Evolutionary conservation across 202 grass and related monocot genomes (phyloP), one percentile per base, ranked within the genome.

Genomic region (Sporobolus alterniflorus): DNA sequence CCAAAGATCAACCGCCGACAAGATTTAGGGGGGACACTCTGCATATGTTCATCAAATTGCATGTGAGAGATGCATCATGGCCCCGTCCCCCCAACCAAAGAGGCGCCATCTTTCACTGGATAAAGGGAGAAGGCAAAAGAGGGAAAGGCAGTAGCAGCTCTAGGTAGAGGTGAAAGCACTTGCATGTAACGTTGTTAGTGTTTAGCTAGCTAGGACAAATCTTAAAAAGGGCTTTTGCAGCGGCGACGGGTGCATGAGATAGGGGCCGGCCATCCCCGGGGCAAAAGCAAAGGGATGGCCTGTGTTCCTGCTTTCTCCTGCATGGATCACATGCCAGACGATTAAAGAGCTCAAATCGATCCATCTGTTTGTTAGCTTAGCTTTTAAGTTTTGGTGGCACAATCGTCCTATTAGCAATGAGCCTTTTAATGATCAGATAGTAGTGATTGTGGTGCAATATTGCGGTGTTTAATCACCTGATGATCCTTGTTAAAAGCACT

Each of bases 221-320:
- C 54, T 80, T 50, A 77, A 85, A 77, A 85, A 77, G 49, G 67
- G 28, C 64, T 75, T 78, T 82, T 67, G 78, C 61, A 77, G 73
- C 56, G 34, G 18, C 33, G 52, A 26, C 42, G 85, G 50, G 5
- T 25, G 52, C 21, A 73, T 51, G 52, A 43, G 44, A 33, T 69
- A 76, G 85, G 67, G 47, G 48, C 52, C 51, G 21, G 51, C 51
- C 51, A n/a, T 9, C 7, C 50, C 67, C 64, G 30, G 47, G 43
- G 72, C 41, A 82, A 74, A 67, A 52, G 57, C 49, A 57, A 85
- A 67, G 74, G 64, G 48, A 49, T 36, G 74, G 11, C 76, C 63
- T 69, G 70, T 87, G 49, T 75, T 64, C 67, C 67, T 88, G 81
- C 81, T 90, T 90, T 90, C 78, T 72, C 63, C 78, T 86, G 73